A percentile compares a stretch with the other conserved stretches of the same genome.
These are phyloP conservation scores for Teunomyces kruisii DNA, from an alignment of 805 yeast genomes.

Conservation along the genomic window DNA sequence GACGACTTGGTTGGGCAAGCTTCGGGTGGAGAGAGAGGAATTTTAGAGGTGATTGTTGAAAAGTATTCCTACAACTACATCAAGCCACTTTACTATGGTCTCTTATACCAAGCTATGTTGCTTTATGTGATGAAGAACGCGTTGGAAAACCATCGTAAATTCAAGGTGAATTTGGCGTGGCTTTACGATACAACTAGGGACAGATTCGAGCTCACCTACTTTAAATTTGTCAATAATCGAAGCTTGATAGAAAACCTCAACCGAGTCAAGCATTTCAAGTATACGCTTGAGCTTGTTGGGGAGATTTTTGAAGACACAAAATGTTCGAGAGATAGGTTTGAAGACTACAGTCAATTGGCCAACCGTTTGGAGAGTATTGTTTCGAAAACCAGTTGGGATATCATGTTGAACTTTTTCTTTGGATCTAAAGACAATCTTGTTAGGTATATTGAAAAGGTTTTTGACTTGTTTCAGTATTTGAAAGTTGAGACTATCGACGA, in stretches of 20 bases:
- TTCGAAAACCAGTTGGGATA: constrained; percentile 10
- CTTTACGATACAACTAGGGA: constrained; percentile 10
- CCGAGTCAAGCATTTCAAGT: not conserved
- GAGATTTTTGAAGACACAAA: constrained; percentile 5
- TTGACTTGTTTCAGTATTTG: constrained; percentile 23
- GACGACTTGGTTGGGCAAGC: constrained; percentile 12
- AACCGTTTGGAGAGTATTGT: not conserved
- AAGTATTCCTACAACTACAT: constrained; percentile 13
- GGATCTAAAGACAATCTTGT: constrained; percentile 25
- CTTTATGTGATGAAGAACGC: constrained; percentile 13
- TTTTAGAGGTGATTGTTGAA: constrained; percentile 11
- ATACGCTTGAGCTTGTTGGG: constrained; percentile 6
- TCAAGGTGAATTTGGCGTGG: constrained; percentile 12
- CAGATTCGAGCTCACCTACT: constrained; percentile 13
- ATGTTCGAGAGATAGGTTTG: constrained; percentile 4
- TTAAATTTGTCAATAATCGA: constrained; percentile 13
- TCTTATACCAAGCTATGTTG: constrained; percentile 20
- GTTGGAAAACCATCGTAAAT: not conserved
- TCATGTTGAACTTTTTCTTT: constrained; percentile 21
- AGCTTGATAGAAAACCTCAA: not conserved
- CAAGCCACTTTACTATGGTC: constrained; percentile 15
- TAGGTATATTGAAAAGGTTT: constrained; percentile 21
- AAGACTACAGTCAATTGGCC: constrained; percentile 3
- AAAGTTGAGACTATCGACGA: constrained; percentile 7
- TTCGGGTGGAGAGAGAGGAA: constrained; percentile 1